Evolutionary conservation across 805 yeast genomes (phyloP).

Genomic region (Tetrapisispora arboricola): DNA sequence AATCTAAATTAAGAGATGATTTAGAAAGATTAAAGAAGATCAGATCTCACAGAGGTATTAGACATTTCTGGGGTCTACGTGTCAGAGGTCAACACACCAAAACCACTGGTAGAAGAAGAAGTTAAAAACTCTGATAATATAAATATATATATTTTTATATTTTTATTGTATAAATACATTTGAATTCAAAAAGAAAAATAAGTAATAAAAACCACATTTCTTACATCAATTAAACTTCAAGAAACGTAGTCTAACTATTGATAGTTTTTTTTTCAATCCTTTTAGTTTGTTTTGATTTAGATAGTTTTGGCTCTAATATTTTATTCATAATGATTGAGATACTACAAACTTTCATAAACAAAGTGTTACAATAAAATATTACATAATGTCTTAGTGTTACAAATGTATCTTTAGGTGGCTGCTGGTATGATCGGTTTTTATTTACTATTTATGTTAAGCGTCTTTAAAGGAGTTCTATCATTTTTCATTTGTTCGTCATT

Average conservation of each 20-base stretch:
- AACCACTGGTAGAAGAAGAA: constrained; percentile 95
- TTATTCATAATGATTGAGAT: too few relatives aligned
- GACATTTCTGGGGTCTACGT: constrained; percentile 99
- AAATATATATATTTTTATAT: neutral
- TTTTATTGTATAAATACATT: constrained; percentile 3
- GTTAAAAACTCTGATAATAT: constrained; percentile 14
- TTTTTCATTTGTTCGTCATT: constrained; percentile 7
- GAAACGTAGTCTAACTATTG: too few relatives aligned
- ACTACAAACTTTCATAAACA: too few relatives aligned
- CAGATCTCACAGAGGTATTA: constrained; percentile 99
- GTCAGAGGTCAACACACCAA: constrained; percentile 99
- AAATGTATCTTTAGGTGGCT: too few relatives aligned
- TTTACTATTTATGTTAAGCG: constrained; percentile 11
- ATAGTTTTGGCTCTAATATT: too few relatives aligned
- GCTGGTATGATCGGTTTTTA: too few relatives aligned
- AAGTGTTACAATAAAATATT: too few relatives aligned
- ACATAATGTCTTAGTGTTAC: too few relatives aligned
- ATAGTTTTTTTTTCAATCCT: too few relatives aligned
- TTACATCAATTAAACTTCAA: neutral
- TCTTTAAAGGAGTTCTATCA: constrained; percentile 15
- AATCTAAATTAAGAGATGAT: constrained; percentile 99
- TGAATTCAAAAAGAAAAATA: neutral
- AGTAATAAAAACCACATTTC: too few relatives aligned
- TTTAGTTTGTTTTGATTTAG: too few relatives aligned
- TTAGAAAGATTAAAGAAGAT: constrained; percentile 99